Base-by-base conservation (phyloP, 2,329 filamentous ascomycete genomes). In the Huntiella decipiens region DNA sequence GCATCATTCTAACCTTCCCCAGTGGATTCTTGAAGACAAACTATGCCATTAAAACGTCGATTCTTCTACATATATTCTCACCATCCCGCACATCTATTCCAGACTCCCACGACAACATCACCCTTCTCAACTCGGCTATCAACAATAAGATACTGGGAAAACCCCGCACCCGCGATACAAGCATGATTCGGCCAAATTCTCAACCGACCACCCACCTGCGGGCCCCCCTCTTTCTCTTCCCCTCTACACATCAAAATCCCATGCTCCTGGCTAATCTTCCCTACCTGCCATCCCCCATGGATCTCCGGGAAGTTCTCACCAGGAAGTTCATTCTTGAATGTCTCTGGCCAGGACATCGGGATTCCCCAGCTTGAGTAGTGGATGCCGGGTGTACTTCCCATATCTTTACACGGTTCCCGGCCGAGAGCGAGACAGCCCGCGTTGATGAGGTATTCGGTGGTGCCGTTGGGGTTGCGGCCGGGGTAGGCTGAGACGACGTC, bases 141-240 rank as follows among this genome's bases (percentile, higher is more conserved):
- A 2, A 87, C 74, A 32, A 88, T 63, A 15, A 85, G 62, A 61
- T 85, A 91, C 68, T 74, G 83, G 1, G 70, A 74, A 61, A 78
- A 82, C 22, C 73, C 72, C 0, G 76, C 77, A 0, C 79, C 77
- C 1, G 82, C 73, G 53, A 88, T 79, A 57, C 83, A 91, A 33
- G 82, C 75, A 61, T 91, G 83, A 54, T 88, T 88, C 0, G 82
- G 82, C 75, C 79, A 87, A 5, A 88, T 63, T 48, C 74, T 66
- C 19, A 87, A 60, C 54, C 74, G 74, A 55, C 84, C 71, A 0
- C 82, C 82, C 31, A 83, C 63, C 2, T 59, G 51, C 48, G 84
- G 56, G 40, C 61, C 56, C n/a, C 64, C 58, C 8, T 64, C 58
- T 0, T 66, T 67, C 35, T 65, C 61, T 10, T 56, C 52, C 1